Evolutionary conservation across 2,329 filamentous ascomycete species (phyloP), one percentile per base, ranked within the genome.

Genomic region (Ceratocystis lukuohia): DNA sequence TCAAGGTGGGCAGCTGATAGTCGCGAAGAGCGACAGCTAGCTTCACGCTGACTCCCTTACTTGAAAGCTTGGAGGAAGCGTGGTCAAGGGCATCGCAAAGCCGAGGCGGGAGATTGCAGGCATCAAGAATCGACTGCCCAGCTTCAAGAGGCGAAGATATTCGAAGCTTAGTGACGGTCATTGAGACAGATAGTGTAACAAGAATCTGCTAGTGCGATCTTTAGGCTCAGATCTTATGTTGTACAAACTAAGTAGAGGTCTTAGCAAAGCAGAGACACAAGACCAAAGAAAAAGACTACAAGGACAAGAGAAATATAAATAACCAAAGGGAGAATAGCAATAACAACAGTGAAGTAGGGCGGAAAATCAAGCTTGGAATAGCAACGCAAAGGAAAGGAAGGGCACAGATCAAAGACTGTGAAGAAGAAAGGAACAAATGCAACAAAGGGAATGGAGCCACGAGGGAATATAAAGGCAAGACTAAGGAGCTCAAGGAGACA

Each of bases 121-220:
- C 76, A 70, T 85, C 81, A 68, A 85, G 79, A 65, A 86, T 76
- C 22, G 84, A 86, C 53, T 77, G 76, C 20, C 84, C 84, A 33
- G 84, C 84, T 76, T 86, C 84, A 66, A 87, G 78, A 15, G 84
- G 84, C 62, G 82, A 80, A 1, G 84, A 86, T 71, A 87, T 87
- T 66, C 76, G 77, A 66, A 78, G 76, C 74, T 84, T 86, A 17
- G 59, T 65, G 71, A 81, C 76, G 48, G 77, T 72, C 77, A 81
- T 80, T 44, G 30, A 41, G 45, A 50, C 7, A 37, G 71, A 70
- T 15, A 44, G 44, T 61, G n/a, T 50, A 41, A 66, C 57, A 64
- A 59, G 65, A 61, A 53, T 61, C 46, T 41, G 25, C 61, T 53
- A 62, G 30, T 45, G 30, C 41, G 17, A 30, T 41, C 56, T n/a